Base-by-base conservation (phyloP, 2,329 filamentous ascomycete species). In the Didymellaceae sp. region DNA sequence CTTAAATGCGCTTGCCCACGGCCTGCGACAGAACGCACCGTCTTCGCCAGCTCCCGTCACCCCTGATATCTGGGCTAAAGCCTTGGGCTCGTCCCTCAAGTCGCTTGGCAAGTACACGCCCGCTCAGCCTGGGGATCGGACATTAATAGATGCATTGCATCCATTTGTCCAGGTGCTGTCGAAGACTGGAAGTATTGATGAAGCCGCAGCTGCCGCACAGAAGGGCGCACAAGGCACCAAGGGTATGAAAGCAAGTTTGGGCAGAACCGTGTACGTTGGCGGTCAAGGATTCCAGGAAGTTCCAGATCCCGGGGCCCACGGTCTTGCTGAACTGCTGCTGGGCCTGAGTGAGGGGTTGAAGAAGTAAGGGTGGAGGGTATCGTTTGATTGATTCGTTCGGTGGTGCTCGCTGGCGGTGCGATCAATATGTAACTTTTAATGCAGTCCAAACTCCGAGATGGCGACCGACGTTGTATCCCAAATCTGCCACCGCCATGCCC, bases 201-300 rank as follows among this genome's bases (percentile, higher is more conserved):
- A 85, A 68, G 92, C 94, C 6, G 91, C 90, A 0, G 79, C 85
- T 62, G 91, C 90, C 2, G 87, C 91, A 0, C 82, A 83, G 57
- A 80, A 85, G 37, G 94, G 88, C 0, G 88, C 92, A 4, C 87
- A 93, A 58, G 84, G 84, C 22, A 97, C 94, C 16, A 96, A 92
- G 78, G 89, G 88, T 18, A 97, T 99, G 92, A 85, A 88, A 72
- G 90, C 94, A 32, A 94, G 87, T 62, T 78, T 99, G 31, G 94
- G 94, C 6, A 79, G 91, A 51, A 85, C 88, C 2, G 90, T 94
- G 9, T 95, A 95, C 71, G 85, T 96, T 41, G 90, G 62, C 43
- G 88, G 88, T 55, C 82, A 78, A 68, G 88, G 88, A 13, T 92
- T 81, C 76, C 85, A 85, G 75, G 77, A 89, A 63, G 82, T 91